Percentiles rank a stretch among this genome's conserved stretches.
Conservation (phyloP, 1,284 basidiomycete genomes). For the Sanghuangporus weigelae region DNA sequence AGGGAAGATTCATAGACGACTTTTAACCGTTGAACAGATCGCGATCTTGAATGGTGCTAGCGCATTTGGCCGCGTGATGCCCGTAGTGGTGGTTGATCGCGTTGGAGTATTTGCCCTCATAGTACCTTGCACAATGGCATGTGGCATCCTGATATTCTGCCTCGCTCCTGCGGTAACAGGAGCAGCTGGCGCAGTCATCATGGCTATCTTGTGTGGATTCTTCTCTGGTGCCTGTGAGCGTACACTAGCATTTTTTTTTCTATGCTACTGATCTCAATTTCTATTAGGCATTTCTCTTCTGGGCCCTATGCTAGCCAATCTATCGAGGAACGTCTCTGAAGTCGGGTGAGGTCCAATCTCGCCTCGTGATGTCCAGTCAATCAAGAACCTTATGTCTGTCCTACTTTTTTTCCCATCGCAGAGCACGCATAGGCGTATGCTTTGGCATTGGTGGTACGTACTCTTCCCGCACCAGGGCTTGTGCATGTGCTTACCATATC, state of each 20-base stretch:
- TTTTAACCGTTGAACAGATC: slow-evolving; percentile 25
- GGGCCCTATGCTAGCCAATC: slow-evolving; percentile 4
- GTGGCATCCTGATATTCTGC: slow-evolving; percentile 34
- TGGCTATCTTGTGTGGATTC: slow-evolving; percentile 45
- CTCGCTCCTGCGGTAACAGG: slow-evolving; percentile 35
- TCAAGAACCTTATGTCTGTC: neutral
- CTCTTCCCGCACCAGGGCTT: neutral
- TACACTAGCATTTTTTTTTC: neutral
- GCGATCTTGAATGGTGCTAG: slow-evolving; percentile 35
- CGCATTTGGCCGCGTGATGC: slow-evolving; percentile 36
- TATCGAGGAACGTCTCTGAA: slow-evolving; percentile 13
- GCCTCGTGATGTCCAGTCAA: neutral
- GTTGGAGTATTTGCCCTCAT: slow-evolving; percentile 36
- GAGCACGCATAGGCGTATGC: slow-evolving; percentile 10
- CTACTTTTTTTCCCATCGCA: neutral
- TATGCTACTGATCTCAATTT: neutral
- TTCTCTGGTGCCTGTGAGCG: slow-evolving; percentile 43
- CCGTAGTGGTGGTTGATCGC: slow-evolving; percentile 33
- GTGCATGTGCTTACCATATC: neutral
- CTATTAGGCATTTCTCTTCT: slow-evolving; percentile 7
- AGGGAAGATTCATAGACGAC: slow-evolving; percentile 7
- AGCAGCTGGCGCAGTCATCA: slow-evolving; percentile 35
- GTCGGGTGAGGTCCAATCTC: slow-evolving; percentile 3
- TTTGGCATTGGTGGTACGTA: slow-evolving; percentile 13
- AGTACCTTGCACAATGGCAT: slow-evolving; percentile 32